Evolutionary conservation across 257 asterid genomes (phyloP).

Genomic region (Solanum virginianum): DNA sequence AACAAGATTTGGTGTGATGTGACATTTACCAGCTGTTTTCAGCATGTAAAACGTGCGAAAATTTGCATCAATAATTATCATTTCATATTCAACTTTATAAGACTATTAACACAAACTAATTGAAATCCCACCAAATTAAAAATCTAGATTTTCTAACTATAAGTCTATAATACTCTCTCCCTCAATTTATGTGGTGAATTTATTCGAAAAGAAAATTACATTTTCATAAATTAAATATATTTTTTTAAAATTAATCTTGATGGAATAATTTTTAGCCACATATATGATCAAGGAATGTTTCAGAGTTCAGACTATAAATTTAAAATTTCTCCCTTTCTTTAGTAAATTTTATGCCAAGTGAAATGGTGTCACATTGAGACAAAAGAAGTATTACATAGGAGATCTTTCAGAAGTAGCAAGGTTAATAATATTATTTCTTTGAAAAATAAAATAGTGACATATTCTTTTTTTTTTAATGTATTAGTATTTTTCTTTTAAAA

Average conservation of each 20-base stretch:
- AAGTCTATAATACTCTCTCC: too few species aligned
- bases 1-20: background rate
- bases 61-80: background rate
- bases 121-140: background rate
- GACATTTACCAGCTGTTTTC: background rate
- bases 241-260: too few species aligned
- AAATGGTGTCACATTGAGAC: too few species aligned
- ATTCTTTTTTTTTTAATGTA: background rate
- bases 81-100: background rate
- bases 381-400: too few species aligned
- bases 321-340: too few species aligned
- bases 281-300: too few species aligned
- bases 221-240: too few species aligned
- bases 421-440: background rate
- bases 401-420: background rate
- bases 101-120: background rate
- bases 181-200: background rate
- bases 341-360: too few species aligned
- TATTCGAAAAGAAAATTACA: too few species aligned
- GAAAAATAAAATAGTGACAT: background rate
- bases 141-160: background rate
- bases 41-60: background rate
- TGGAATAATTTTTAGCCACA: too few species aligned
- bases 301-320: too few species aligned
- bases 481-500: background rate